These are phyloP conservation scores for Gynandropsis gynandra DNA, from an alignment of 345 rosid genomes.

Conservation along the genomic window DNA sequence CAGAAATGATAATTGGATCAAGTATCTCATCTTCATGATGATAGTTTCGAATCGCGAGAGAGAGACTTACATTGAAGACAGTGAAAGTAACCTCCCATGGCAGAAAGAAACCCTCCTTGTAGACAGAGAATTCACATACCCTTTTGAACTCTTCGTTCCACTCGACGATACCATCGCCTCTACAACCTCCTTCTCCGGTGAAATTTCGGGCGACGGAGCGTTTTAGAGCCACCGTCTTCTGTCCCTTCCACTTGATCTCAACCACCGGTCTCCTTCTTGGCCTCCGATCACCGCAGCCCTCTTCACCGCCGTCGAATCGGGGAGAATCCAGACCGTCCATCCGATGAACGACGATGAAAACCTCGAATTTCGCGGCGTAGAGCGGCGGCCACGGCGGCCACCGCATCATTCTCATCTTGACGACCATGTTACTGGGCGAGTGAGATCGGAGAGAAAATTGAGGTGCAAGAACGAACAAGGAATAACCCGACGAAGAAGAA, in stretches of 20 bases:
- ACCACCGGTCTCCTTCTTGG: conserved; percentile 37
- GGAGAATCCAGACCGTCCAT: conserved; percentile 33
- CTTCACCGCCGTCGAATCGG: conserved; percentile 9
- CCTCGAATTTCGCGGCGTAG: conserved; percentile 44
- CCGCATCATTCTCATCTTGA: conserved; percentile 43
- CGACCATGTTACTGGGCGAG: conserved; percentile 25
- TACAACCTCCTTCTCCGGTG: conserved; percentile 39
- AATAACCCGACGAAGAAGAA: not conserved
- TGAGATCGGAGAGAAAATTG: not conserved
- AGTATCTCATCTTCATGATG: not conserved
- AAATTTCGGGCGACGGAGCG: conserved; percentile 30
- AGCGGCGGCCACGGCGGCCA: conserved; percentile 51
- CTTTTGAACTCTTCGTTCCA: conserved; percentile 57
- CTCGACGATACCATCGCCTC: conserved; percentile 42
- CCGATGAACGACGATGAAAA: conserved; percentile 24
- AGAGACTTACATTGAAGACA: conserved; percentile 41
- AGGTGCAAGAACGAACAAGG: conserved; percentile 1
- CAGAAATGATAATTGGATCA: too few species aligned
- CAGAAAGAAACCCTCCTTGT: conserved; percentile 33
- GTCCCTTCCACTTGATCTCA: conserved; percentile 55
- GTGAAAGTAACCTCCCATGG: conserved; percentile 50
- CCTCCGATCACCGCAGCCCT: conserved; percentile 14
- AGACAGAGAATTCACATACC: conserved; percentile 41
- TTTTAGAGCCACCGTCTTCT: conserved; percentile 31
- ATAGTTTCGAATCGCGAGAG: not conserved